Percentiles rank a stretch among this genome's conserved stretches.
Evolutionary conservation across 495 filamentous ascomycete genomes (phyloP).

Genomic region (Tuber melanosporum): DNA sequence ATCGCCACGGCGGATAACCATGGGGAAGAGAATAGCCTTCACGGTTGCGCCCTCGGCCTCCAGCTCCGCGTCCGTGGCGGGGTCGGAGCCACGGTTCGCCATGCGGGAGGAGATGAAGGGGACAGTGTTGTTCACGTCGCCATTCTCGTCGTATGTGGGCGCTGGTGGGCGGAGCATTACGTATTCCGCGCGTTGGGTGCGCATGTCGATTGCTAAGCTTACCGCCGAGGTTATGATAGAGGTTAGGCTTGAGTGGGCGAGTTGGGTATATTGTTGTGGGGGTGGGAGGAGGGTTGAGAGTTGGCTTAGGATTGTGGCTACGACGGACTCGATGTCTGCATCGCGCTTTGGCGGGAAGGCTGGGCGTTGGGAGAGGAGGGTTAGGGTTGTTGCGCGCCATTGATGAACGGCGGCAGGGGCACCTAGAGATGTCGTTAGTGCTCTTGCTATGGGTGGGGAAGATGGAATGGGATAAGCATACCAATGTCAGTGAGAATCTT

Average conservation of each 20-base stretch:
- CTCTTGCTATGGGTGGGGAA: neutral
- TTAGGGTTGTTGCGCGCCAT: conserved; percentile 92
- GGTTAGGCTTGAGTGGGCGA: conserved; percentile 71
- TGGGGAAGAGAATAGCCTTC: conserved; percentile 83
- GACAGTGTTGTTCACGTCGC: conserved; percentile 75
- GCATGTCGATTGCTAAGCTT: conserved; percentile 88
- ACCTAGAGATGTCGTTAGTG: conserved; percentile 43
- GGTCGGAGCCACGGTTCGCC: conserved; percentile 77
- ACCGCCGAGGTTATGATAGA: conserved; percentile 78
- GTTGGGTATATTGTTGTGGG: conserved; percentile 62
- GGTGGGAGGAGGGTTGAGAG: conserved; percentile 74
- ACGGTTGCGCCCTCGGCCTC: conserved; percentile 70
- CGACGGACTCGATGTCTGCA: conserved; percentile 81
- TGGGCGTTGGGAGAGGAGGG: conserved; percentile 69
- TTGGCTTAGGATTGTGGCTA: conserved; percentile 73
- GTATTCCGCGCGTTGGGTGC: conserved; percentile 88
- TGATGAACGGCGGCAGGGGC: conserved; percentile 69
- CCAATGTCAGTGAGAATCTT: conserved; percentile 84
- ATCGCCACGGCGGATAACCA: conserved; percentile 90
- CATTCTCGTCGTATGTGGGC: conserved; percentile 87
- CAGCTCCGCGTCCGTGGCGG: conserved; percentile 64
- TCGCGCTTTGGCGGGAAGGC: conserved; percentile 68
- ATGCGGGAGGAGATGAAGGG: conserved; percentile 83
- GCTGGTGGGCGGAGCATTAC: conserved; percentile 95
- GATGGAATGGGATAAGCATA: conserved; percentile 10